Conservation (phyloP, 208 protist species). For the Hexamita inflata region DNA sequence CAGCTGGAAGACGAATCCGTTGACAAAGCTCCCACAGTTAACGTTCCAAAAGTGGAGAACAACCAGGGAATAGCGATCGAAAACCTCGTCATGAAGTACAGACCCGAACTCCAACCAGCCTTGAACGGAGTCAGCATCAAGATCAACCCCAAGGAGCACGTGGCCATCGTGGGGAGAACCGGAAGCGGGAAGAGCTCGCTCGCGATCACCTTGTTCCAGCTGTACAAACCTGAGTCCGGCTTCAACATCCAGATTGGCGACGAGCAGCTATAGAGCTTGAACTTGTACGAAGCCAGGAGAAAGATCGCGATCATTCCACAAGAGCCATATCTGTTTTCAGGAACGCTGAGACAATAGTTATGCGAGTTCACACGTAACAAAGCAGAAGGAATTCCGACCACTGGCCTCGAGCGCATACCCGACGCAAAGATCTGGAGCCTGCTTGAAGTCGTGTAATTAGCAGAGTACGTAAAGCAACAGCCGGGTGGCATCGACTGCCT, state of each 20-base stretch:
- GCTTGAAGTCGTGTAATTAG: conserved; percentile 24
- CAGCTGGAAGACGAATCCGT: not conserved
- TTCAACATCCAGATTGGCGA: conserved; percentile 38
- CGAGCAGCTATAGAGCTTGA: conserved; percentile 30
- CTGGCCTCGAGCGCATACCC: not conserved
- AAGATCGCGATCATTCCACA: conserved; percentile 43
- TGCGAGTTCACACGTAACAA: conserved; percentile 28
- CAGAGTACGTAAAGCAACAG: not conserved
- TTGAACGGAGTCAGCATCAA: conserved; percentile 39
- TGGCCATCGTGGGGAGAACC: conserved; percentile 50
- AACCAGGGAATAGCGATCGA: conserved; percentile 30
- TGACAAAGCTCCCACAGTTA: not conserved
- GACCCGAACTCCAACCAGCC: conserved; percentile 30
- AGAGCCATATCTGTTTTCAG: conserved; percentile 45
- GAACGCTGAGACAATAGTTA: conserved; percentile 41
- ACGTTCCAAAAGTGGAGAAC: too few relatives aligned
- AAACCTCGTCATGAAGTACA: conserved; percentile 38
- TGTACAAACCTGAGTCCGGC: conserved; percentile 22
- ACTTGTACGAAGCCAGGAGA: conserved; percentile 27
- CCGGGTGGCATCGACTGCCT: conserved; percentile 11
- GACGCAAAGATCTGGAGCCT: conserved; percentile 33
- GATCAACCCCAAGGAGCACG: conserved; percentile 35
- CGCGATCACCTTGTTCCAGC: conserved; percentile 38
- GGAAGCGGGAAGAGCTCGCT: conserved; percentile 47
- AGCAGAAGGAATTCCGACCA: conserved; percentile 10